Evolutionary conservation across 179 eudicot species (phyloP).

Genomic region (Carnegiea gigantea): DNA sequence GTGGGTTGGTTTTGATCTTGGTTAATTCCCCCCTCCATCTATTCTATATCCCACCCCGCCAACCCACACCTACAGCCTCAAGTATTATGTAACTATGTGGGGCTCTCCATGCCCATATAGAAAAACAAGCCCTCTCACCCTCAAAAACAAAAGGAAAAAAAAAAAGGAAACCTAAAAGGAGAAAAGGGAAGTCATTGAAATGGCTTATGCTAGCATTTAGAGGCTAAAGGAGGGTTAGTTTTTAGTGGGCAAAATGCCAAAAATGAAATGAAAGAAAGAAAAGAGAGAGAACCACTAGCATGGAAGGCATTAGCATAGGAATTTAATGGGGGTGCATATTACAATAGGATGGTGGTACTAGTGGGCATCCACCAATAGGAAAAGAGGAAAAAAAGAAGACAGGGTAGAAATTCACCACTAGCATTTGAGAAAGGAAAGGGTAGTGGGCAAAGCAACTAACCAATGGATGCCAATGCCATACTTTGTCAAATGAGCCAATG

Average conservation of each 20-base stretch:
- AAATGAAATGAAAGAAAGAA: conserved; percentile 22
- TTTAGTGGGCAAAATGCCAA: conserved; percentile 39
- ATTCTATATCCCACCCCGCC: conserved; percentile 17
- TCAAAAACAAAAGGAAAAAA: background rate
- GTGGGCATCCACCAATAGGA: conserved; percentile 27
- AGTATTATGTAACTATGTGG: conserved; percentile 27
- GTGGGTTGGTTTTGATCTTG: conserved; percentile 35
- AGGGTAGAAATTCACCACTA: conserved; percentile 35
- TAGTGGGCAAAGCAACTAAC: conserved; percentile 40
- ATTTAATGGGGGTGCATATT: conserved; percentile 25
- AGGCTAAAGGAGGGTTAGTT: conserved; percentile 31
- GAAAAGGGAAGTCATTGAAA: conserved; percentile 6
- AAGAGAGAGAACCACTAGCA: conserved; percentile 39
- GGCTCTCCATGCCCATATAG: conserved; percentile 30
- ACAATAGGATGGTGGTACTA: conserved; percentile 22
- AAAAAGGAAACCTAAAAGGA: conserved; percentile 9
- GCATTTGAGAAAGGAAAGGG: conserved; percentile 27
- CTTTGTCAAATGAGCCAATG: conserved; percentile 40
- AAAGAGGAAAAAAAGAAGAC: background rate
- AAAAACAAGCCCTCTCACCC: background rate
- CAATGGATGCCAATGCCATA: conserved; percentile 36
- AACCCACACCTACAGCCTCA: conserved; percentile 16
- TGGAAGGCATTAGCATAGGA: conserved; percentile 24
- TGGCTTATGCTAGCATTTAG: conserved; percentile 39
- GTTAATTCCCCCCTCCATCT: conserved; percentile 52